These are phyloP conservation scores for Skeletonema grethae DNA, from an alignment of 108 stramenopile genomes.

Conservation along the genomic window DNA sequence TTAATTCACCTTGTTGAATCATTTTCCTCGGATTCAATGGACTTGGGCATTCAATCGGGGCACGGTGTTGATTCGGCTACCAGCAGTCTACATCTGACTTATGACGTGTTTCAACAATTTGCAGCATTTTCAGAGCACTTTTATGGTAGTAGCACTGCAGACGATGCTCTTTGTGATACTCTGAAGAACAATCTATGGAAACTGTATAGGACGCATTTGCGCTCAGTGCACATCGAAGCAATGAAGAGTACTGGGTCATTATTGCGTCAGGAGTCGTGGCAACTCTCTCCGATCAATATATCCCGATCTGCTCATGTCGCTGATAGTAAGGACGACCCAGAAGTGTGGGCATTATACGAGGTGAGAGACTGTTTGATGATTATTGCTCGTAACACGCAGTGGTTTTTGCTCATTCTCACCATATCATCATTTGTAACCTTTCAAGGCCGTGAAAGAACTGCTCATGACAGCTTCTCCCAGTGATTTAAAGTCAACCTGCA, in stretches of 20 bases:
- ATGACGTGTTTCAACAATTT: constrained; percentile 37
- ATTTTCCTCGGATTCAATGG: constrained; percentile 10
- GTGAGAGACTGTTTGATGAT: constrained; percentile 1
- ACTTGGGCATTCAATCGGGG: constrained; percentile 5
- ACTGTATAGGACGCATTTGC: constrained; percentile 57
- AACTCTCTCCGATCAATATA: constrained; percentile 40
- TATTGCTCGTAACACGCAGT: not conserved
- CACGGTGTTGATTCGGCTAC: constrained; percentile 31
- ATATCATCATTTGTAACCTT: not conserved
- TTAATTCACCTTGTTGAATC: constrained; percentile 32
- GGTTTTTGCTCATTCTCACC: not conserved
- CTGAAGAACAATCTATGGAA: constrained; percentile 35
- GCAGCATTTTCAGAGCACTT: constrained; percentile 22
- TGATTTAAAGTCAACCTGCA: not conserved
- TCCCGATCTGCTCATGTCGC: not conserved
- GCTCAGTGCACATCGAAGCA: constrained; percentile 71
- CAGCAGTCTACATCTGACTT: constrained; percentile 32
- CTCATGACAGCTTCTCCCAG: constrained; percentile 5
- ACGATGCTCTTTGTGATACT: constrained; percentile 18
- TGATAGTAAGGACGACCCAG: constrained; percentile 6
- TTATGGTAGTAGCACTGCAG: constrained; percentile 22
- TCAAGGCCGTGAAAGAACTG: constrained; percentile 22
- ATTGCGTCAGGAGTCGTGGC: constrained; percentile 70
- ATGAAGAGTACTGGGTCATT: constrained; percentile 71
- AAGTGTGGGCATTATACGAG: constrained; percentile 14